Conservation (phyloP, 2,329 filamentous ascomycete genomes). For the Ophiostoma piceae region DNA sequence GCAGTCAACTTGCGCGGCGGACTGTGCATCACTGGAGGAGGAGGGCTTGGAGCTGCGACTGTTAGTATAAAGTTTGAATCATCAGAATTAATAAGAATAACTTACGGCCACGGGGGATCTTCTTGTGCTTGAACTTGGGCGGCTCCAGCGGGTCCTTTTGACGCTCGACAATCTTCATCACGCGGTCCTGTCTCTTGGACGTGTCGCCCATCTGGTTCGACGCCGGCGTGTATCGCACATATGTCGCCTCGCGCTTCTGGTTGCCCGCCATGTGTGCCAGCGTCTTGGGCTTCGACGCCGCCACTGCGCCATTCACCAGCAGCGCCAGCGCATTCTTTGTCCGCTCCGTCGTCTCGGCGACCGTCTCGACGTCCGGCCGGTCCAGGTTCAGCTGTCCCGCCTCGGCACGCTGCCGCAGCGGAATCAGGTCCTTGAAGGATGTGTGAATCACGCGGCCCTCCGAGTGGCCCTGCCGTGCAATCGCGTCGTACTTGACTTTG, state of each 20-base stretch:
- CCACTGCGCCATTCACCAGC: slow-evolving; percentile 77
- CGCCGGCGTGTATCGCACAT: slow-evolving; percentile 90
- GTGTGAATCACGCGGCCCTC: slow-evolving; percentile 83
- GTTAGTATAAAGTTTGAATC: slow-evolving; percentile 14
- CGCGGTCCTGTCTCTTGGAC: slow-evolving; percentile 82
- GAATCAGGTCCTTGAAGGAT: slow-evolving; percentile 95
- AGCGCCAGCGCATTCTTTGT: slow-evolving; percentile 81
- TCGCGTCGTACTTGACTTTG: slow-evolving; percentile 94
- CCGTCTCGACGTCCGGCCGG: slow-evolving; percentile 76
- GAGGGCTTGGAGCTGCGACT: slow-evolving; percentile 65
- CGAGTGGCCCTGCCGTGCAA: slow-evolving; percentile 81
- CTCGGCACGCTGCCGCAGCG: slow-evolving; percentile 84
- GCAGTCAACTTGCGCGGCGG: slow-evolving; percentile 92
- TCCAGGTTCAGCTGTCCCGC: slow-evolving; percentile 86
- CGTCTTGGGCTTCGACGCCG: slow-evolving; percentile 93
- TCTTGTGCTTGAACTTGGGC: slow-evolving; percentile 98
- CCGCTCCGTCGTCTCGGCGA: slow-evolving; percentile 75
- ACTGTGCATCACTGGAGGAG: slow-evolving; percentile 90
- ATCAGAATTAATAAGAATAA: background rate
- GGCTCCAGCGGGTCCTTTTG: slow-evolving; percentile 95
- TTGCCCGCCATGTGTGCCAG: slow-evolving; percentile 64
- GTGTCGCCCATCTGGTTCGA: slow-evolving; percentile 86
- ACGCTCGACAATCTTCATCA: slow-evolving; percentile 96
- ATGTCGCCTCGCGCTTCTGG: slow-evolving; percentile 73
- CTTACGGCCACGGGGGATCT: slow-evolving; percentile 64